Percentiles rank a stretch among this genome's conserved stretches.
Conservation (phyloP, 1,284 basidiomycete genomes). For the Fomitopsis palustris region DNA sequence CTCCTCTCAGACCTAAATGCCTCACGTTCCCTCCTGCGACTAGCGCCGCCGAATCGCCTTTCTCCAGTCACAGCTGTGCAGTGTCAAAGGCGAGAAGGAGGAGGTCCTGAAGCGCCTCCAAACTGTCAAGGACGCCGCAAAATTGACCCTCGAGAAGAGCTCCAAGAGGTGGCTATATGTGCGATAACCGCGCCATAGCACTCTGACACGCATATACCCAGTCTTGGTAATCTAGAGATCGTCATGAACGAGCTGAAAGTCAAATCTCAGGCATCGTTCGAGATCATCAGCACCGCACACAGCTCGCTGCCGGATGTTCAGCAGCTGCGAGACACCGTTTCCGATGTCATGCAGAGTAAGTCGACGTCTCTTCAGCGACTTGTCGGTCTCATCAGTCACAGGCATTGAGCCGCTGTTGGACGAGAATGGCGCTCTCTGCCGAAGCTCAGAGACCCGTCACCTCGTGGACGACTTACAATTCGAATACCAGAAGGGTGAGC, state of each 20-base stretch:
- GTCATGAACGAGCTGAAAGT: slow-evolving; percentile 24
- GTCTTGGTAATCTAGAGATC: slow-evolving; percentile 20
- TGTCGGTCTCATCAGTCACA: slow-evolving; percentile 7
- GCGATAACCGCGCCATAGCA: neutral
- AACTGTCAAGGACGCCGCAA: slow-evolving; percentile 26
- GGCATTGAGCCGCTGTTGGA: slow-evolving; percentile 27
- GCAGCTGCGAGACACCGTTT: slow-evolving; percentile 23
- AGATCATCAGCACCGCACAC: slow-evolving; percentile 21
- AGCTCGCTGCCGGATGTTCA: slow-evolving; percentile 24
- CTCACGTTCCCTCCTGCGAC: neutral
- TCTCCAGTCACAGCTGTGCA: slow-evolving; percentile 22
- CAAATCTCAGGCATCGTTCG: slow-evolving; percentile 27
- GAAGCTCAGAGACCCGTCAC: slow-evolving; percentile 18
- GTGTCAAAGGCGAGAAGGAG: slow-evolving; percentile 21
- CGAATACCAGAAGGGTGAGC: slow-evolving; percentile 27
- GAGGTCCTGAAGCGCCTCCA: slow-evolving; percentile 22
- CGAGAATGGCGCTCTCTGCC: slow-evolving; percentile 21
- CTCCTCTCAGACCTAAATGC: neutral
- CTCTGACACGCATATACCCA: slow-evolving; percentile 15
- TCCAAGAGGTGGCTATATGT: slow-evolving; percentile 19
- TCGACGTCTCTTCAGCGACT: neutral
- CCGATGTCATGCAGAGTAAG: slow-evolving; percentile 22
- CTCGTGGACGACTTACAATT: slow-evolving; percentile 24
- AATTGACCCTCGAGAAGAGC: slow-evolving; percentile 23
- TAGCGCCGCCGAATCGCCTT: slow-evolving; percentile 26